Evolutionary conservation across 768 basidiomycete genomes (phyloP).

Genomic region (Boletus tomentosulus): DNA sequence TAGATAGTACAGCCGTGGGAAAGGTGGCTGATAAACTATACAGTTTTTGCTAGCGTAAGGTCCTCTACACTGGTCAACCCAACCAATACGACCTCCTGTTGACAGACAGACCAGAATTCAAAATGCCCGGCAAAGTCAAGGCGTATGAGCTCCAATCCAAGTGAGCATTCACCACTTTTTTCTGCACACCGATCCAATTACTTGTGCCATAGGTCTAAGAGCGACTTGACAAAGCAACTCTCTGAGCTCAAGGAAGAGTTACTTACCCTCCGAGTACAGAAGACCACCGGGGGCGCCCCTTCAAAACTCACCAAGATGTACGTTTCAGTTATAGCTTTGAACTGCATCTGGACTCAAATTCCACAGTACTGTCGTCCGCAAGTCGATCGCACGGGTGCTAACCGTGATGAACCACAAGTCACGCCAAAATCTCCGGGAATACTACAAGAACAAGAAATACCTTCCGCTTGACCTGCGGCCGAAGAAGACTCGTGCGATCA

Average conservation of each 20-base stretch:
- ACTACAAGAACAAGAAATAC: conserved; percentile 97
- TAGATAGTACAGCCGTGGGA: conserved; percentile 27
- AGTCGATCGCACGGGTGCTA: conserved; percentile 96
- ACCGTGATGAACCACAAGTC: conserved; percentile 99
- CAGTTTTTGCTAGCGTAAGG: conserved; percentile 34
- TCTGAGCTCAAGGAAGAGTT: conserved; percentile 94
- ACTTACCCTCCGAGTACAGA: conserved; percentile 90
- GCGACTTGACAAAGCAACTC: conserved; percentile 93
- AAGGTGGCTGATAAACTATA: conserved; percentile 42
- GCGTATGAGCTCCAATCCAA: conserved; percentile 96
- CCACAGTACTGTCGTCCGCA: conserved; percentile 89
- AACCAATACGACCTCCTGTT: conserved; percentile 31
- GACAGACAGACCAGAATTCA: conserved; percentile 35
- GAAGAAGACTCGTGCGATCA: conserved; percentile 98
- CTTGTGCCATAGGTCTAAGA: conserved; percentile 69
- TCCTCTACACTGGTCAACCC: no score
- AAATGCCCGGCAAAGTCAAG: conserved; percentile 90
- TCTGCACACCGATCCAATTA: conserved; percentile 7
- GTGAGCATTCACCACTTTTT: conserved; percentile 44
- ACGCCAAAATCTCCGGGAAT: conserved; percentile 94
- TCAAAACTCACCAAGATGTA: conserved; percentile 98
- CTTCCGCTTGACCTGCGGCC: conserved; percentile 94
- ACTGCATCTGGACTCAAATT: not conserved
- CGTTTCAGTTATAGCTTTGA: conserved; percentile 27
- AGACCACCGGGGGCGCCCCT: conserved; percentile 93